Conservation (phyloP, 306 rosid species). For the Sesbania bispinosa region DNA sequence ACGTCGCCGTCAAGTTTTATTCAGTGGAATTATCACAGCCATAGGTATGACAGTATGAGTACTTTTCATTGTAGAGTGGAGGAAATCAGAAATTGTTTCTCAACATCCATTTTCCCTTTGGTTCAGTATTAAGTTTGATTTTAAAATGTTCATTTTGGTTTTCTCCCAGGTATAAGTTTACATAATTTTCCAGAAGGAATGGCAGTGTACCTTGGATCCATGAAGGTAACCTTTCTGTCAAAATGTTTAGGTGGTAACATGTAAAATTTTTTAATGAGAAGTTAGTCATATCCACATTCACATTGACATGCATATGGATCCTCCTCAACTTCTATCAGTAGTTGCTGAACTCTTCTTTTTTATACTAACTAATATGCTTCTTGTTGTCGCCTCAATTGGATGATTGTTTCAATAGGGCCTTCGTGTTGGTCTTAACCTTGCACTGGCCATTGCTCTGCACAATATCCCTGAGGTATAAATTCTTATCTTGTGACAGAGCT, state of each 20-base stretch:
- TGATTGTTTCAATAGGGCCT: constrained; percentile 55
- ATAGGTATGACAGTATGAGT: constrained; percentile 51
- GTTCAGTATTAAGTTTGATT: neutral
- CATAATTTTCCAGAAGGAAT: constrained; percentile 99
- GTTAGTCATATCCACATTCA: neutral
- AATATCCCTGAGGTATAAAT: constrained; percentile 84
- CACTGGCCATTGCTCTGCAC: constrained; percentile 88
- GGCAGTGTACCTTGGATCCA: constrained; percentile 97
- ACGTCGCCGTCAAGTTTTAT: constrained; percentile 83
- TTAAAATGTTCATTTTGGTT: neutral
- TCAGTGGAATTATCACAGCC: constrained; percentile 84
- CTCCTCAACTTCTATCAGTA: no score
- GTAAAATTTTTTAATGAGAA: neutral
- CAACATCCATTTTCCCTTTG: neutral
- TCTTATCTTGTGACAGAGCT: neutral
- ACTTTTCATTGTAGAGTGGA: neutral
- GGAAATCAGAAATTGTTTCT: no score
- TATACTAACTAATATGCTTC: neutral
- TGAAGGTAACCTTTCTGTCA: constrained; percentile 90
- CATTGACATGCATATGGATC: no score
- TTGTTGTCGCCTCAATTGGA: constrained; percentile 11
- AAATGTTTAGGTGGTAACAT: no score
- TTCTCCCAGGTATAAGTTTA: constrained; percentile 68
- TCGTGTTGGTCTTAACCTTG: constrained; percentile 86
- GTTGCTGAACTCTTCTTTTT: neutral